A percentile compares a stretch with the other conserved stretches of the same genome.
Evolutionary conservation across 2,329 filamentous ascomycete species (phyloP).

Genomic region (Stagonosporopsis vannaccii): DNA sequence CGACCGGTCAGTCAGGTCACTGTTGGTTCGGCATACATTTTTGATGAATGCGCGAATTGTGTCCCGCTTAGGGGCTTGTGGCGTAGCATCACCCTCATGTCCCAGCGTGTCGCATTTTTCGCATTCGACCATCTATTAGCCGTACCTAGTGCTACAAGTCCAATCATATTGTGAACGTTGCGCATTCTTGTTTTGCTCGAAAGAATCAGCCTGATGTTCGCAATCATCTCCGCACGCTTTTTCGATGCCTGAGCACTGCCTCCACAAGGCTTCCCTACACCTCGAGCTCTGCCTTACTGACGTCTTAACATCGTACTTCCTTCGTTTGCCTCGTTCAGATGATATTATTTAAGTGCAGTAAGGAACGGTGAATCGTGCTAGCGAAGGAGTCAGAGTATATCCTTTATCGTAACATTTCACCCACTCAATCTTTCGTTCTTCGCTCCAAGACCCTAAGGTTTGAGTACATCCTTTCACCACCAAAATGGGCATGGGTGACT

Average conservation of each 20-base stretch:
- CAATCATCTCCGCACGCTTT: not conserved
- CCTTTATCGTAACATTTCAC: not conserved
- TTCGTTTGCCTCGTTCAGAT: not conserved
- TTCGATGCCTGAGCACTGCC: not conserved
- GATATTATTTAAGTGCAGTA: not conserved
- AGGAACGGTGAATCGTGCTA: not conserved
- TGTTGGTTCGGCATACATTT: not conserved
- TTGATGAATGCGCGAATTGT: not conserved
- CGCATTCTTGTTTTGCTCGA: not conserved
- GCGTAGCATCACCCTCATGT: not conserved
- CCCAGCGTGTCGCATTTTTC: slow-evolving; percentile 35
- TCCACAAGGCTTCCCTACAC: not conserved
- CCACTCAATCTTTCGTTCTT: not conserved
- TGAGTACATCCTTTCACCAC: not conserved
- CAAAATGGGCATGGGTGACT: slow-evolving; percentile 43
- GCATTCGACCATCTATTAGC: slow-evolving; percentile 25
- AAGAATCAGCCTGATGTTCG: slow-evolving; percentile 7
- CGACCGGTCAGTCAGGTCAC: not conserved
- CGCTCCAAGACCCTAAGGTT: not conserved
- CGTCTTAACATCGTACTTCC: not conserved
- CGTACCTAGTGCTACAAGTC: not conserved
- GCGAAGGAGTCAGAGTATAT: not conserved
- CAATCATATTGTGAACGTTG: not conserved
- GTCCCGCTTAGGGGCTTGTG: not conserved
- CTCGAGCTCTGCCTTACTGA: not conserved